Base-by-base conservation (phyloP, 2,329 filamentous ascomycete genomes). In the Aureobasidium melanogenum region DNA sequence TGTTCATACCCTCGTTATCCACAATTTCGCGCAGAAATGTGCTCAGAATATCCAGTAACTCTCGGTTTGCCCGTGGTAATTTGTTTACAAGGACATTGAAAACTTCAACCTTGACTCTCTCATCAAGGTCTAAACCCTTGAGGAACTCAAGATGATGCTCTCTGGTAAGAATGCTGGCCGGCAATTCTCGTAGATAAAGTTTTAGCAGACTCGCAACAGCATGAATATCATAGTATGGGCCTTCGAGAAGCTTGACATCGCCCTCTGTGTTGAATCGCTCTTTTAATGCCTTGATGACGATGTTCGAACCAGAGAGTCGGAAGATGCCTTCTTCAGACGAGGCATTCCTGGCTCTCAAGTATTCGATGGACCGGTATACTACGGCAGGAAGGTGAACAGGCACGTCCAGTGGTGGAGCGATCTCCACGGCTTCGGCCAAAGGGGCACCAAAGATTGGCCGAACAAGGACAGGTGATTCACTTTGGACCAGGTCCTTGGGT, bases 221-320 rank as follows among this genome's bases (percentile, higher is more conserved):
- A 72, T 99, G 93, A 28, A 99, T 92, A 72, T 99, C 94, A 71
- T 96, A 91, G 72, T 93, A 95, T 62, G 89, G 86, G 54, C 88
- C 92, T 12, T 65, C 66, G 28, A 97, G 74, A 56, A 99, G 80
- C 71, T 96, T 91, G 66, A 99, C 83, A 70, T 99, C 94, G 48
- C 92, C 88, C 77, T 99, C 92, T 4, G 76, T 85, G 73, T 99
- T 97, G 78, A 99, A 99, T 2, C 92, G 87, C 72, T 97, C 93
- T 64, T 89, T 88, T 46, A 99, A 82, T 62, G 85, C 85, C 74
- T 93, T 96, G 75, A 99, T 96, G 54, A 96, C 87, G 60, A 95
- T 84, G 70, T 96, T 97, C 0, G 93, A 97, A n/a, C 94, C 94
- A 72, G 92, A 97, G 44, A 99, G 80, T 56, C 94, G 86, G 80